Conservation (phyloP, 2,329 filamentous ascomycete species). For the Cladosporium sp. region DNA sequence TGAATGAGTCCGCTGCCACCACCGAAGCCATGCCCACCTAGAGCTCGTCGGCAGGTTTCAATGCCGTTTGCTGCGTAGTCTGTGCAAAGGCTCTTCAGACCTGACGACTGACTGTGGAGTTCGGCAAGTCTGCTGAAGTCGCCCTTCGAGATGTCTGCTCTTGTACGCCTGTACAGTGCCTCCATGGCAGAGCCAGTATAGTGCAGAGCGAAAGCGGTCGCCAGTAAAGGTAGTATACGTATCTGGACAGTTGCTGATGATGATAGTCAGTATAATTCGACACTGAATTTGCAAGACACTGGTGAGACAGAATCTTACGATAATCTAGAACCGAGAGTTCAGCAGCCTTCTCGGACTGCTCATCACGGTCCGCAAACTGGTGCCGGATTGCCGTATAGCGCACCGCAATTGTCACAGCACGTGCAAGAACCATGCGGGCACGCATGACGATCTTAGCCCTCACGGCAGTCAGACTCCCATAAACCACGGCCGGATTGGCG, state of each 20-base stretch:
- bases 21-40: constrained; percentile 53
- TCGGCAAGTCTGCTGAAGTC: constrained; percentile 48
- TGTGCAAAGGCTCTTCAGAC: constrained; percentile 52
- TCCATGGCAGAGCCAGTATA: constrained; percentile 49
- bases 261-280: background rate
- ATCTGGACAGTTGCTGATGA: constrained; percentile 47
- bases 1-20: constrained; percentile 51
- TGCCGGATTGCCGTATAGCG: constrained; percentile 47
- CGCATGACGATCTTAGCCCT: constrained; percentile 47
- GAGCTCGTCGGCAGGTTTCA: constrained; percentile 50
- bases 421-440: constrained; percentile 48
- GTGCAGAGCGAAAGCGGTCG: constrained; percentile 49
- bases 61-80: constrained; percentile 52
- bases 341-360: constrained; percentile 30
- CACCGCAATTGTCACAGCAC: constrained; percentile 51
- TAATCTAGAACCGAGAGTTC: constrained; percentile 51
- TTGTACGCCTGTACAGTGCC: constrained; percentile 43
- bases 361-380: constrained; percentile 50
- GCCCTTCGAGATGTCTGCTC: constrained; percentile 46
- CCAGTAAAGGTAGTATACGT: constrained; percentile 49
- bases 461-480: constrained; percentile 48
- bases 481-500: constrained; percentile 47
- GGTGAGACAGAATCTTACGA: constrained; percentile 17
- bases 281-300: too few species aligned
- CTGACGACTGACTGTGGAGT: constrained; percentile 52